Conservation (phyloP, 495 filamentous ascomycete genomes). For the Hypoxylon fragiforme region DNA sequence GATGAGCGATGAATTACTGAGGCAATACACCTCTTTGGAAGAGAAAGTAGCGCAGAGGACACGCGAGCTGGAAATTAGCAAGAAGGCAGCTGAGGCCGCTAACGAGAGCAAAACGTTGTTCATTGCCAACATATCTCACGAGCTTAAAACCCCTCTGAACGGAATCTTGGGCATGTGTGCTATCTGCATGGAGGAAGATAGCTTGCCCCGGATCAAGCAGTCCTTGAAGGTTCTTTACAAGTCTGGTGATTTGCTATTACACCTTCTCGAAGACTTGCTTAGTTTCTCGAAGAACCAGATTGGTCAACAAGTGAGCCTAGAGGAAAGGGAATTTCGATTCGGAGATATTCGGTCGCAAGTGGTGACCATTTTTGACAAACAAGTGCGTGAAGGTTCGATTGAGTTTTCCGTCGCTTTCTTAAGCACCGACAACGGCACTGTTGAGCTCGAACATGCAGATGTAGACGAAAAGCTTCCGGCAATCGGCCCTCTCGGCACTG, state of each 20-base stretch:
- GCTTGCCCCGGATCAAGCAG: constrained; percentile 72
- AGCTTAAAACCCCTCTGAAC: constrained; percentile 89
- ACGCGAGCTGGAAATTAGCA: constrained; percentile 80
- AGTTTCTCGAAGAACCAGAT: constrained; percentile 95
- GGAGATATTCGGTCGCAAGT: constrained; percentile 79
- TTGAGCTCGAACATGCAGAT: constrained; percentile 38
- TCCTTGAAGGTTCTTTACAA: constrained; percentile 85
- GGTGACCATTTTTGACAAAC: constrained; percentile 83
- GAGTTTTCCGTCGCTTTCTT: constrained; percentile 70
- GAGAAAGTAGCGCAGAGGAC: constrained; percentile 84
- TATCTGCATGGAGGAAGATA: constrained; percentile 87
- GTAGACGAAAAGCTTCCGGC: constrained; percentile 47
- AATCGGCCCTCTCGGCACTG: constrained; percentile 63
- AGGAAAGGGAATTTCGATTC: constrained; percentile 83
- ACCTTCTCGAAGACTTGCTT: constrained; percentile 86
- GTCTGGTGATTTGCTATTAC: constrained; percentile 82
- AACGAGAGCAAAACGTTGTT: constrained; percentile 95
- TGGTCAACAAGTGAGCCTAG: constrained; percentile 72
- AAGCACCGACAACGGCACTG: constrained; percentile 49
- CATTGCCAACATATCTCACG: constrained; percentile 94
- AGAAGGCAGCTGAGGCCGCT: constrained; percentile 86
- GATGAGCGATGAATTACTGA: constrained; percentile 87
- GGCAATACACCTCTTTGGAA: constrained; percentile 82
- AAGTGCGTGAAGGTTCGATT: constrained; percentile 77
- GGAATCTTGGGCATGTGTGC: constrained; percentile 93